Evolutionary conservation across 164 flowering plant genomes (phyloP).

Genomic region (Euptelea pleiosperma): DNA sequence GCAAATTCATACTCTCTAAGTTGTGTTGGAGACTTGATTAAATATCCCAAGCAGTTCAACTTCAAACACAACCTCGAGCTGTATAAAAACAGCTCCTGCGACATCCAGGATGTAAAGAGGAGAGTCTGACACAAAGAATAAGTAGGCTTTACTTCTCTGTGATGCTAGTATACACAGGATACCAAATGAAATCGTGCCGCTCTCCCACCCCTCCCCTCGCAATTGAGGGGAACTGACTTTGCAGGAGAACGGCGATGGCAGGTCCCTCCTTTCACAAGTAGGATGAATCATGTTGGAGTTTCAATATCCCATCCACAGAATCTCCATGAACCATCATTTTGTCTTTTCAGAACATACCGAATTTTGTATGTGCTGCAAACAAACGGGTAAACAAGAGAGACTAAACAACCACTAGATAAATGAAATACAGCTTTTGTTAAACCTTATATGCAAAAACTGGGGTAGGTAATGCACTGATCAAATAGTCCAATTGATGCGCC

Average conservation of each 20-base stretch:
- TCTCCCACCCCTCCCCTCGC: too few species aligned
- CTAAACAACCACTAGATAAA: neutral
- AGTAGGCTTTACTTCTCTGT: neutral
- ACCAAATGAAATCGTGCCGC: neutral
- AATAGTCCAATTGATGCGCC: neutral
- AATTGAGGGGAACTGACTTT: too few species aligned
- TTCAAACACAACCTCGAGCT: neutral
- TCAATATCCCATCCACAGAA: slow-evolving; percentile 61
- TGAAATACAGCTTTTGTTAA: neutral
- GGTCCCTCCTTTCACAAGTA: too few species aligned
- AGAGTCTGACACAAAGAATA: neutral
- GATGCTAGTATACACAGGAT: neutral
- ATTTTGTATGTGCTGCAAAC: slow-evolving; percentile 77
- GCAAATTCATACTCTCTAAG: too few species aligned
- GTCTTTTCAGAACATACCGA: slow-evolving; percentile 59
- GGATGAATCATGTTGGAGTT: slow-evolving; percentile 24
- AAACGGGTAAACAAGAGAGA: neutral
- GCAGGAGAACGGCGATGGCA: too few species aligned
- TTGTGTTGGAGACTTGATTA: too few species aligned
- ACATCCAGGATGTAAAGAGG: neutral
- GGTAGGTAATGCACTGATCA: neutral
- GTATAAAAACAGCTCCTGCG: slow-evolving; percentile 1
- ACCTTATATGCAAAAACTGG: too few species aligned
- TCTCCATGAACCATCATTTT: slow-evolving; percentile 84
- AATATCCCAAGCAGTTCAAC: neutral